Evolutionary conservation across 768 basidiomycete genomes (phyloP).

Genomic region (Lactifluus volemus): DNA sequence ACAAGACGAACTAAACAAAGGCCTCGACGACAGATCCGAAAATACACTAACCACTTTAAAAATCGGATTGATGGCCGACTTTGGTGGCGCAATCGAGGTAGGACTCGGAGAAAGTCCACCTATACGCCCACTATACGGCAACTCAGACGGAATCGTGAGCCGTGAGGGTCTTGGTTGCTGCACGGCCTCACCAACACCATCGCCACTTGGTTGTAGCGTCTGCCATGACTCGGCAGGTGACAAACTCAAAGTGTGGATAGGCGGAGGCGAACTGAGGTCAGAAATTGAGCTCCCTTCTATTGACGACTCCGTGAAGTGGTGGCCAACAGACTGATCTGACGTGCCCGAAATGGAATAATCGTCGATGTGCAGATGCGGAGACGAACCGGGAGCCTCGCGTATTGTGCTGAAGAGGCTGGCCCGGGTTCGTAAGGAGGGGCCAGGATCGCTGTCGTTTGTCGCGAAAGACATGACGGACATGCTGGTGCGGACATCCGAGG

Average conservation of each 20-base stretch:
- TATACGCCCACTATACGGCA: slow-evolving; percentile 35
- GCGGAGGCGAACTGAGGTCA: slow-evolving; percentile 66
- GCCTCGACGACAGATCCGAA: not conserved
- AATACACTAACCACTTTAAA: slow-evolving; percentile 75
- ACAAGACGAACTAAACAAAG: slow-evolving; percentile 6
- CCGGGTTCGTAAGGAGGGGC: slow-evolving; percentile 57
- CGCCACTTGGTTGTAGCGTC: slow-evolving; percentile 20
- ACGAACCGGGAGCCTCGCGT: slow-evolving; percentile 70
- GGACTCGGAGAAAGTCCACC: slow-evolving; percentile 55
- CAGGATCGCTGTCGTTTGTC: slow-evolving; percentile 82
- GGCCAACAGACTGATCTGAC: slow-evolving; percentile 69
- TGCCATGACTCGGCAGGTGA: slow-evolving; percentile 45
- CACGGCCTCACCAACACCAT: slow-evolving; percentile 17
- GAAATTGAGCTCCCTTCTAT: slow-evolving; percentile 52
- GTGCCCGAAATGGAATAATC: slow-evolving; percentile 62
- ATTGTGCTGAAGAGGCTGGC: slow-evolving; percentile 58
- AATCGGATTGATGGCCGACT: slow-evolving; percentile 73
- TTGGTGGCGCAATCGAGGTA: slow-evolving; percentile 45
- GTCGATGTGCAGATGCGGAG: slow-evolving; percentile 65
- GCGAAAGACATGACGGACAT: slow-evolving; percentile 75
- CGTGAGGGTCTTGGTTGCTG: slow-evolving; percentile 21
- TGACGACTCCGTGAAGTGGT: slow-evolving; percentile 65
- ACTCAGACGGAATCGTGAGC: slow-evolving; percentile 20
- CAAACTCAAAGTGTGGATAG: slow-evolving; percentile 64
- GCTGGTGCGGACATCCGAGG: slow-evolving; percentile 72